Conservation (phyloP, 495 filamentous ascomycete genomes). For the Darksidea phi region DNA sequence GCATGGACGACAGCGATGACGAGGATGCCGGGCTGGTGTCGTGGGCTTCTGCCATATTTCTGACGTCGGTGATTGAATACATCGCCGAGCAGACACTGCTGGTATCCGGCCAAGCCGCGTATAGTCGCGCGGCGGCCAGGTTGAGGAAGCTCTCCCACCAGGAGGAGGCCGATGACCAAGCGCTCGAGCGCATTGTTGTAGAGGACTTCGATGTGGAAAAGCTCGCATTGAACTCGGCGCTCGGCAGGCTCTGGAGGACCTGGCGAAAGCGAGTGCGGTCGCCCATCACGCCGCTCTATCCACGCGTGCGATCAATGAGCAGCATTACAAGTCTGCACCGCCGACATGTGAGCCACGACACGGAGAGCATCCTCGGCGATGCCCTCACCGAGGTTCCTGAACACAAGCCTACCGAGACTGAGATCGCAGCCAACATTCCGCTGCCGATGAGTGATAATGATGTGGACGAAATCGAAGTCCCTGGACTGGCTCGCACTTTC, state of each 20-base stretch:
- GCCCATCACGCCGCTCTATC: constrained; percentile 40
- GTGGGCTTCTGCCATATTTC: constrained; percentile 89
- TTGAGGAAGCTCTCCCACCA: constrained; percentile 44
- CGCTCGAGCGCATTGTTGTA: constrained; percentile 67
- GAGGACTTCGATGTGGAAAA: constrained; percentile 94
- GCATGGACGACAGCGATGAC: constrained; percentile 49
- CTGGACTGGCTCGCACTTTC: constrained; percentile 57
- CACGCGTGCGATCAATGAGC: constrained; percentile 23
- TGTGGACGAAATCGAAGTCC: constrained; percentile 70
- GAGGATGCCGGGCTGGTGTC: constrained; percentile 66
- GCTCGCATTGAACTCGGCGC: constrained; percentile 78
- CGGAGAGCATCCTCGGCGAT: constrained; percentile 8
- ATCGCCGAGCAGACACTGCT: constrained; percentile 87
- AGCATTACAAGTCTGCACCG: constrained; percentile 26
- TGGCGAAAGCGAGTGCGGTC: constrained; percentile 81
- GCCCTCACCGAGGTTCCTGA: constrained; percentile 32
- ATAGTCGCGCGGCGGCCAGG: constrained; percentile 61
- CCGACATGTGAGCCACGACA: constrained; percentile 25
- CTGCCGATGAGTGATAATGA: constrained; percentile 69
- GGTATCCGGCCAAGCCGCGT: constrained; percentile 85
- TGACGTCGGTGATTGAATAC: constrained; percentile 91
- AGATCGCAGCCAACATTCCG: constrained; percentile 54
- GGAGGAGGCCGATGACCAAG: constrained; percentile 36
- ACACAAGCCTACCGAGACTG: constrained; percentile 42
- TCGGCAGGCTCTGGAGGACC: constrained; percentile 88